A percentile compares a stretch with the other conserved stretches of the same genome.
These are phyloP conservation scores for Fusarium beomiforme DNA, from an alignment of 2,329 filamentous ascomycete genomes.

Conservation along the genomic window DNA sequence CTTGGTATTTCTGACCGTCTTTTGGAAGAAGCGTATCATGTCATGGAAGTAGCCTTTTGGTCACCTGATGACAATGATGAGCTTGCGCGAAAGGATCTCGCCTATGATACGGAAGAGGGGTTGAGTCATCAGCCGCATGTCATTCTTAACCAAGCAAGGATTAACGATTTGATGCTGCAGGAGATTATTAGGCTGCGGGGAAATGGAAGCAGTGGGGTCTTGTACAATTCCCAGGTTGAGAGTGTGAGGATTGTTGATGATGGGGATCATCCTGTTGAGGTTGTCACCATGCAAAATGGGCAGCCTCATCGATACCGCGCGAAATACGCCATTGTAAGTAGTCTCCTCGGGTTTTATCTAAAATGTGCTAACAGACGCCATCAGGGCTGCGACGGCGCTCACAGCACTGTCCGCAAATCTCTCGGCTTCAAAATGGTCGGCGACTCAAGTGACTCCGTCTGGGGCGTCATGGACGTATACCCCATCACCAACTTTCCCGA, in stretches of 20 bases:
- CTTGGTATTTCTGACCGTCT: slow-evolving; percentile 72
- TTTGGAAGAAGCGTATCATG: slow-evolving; percentile 73
- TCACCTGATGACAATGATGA: slow-evolving; percentile 69
- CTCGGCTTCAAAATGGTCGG: slow-evolving; percentile 41
- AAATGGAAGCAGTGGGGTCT: not conserved
- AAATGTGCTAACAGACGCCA: accelerated
- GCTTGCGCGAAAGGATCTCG: slow-evolving; percentile 67
- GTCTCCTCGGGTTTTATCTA: accelerated
- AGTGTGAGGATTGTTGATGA: slow-evolving; percentile 6
- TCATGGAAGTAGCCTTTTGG: slow-evolving; percentile 69
- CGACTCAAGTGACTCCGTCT: slow-evolving; percentile 43
- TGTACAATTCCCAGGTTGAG: slow-evolving; percentile 31
- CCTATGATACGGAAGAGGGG: slow-evolving; percentile 70
- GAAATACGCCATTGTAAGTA: slow-evolving; percentile 34
- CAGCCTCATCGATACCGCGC: slow-evolving; percentile 5
- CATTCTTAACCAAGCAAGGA: slow-evolving; percentile 62
- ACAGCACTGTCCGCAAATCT: slow-evolving; percentile 38
- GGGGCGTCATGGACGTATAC: slow-evolving; percentile 43
- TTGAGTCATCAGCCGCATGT: slow-evolving; percentile 72
- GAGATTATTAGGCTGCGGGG: slow-evolving; percentile 18
- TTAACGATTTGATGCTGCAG: slow-evolving; percentile 33
- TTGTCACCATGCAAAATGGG: not conserved
- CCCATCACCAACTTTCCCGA: slow-evolving; percentile 44
- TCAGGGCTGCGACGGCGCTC: slow-evolving; percentile 37
- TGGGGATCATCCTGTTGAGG: slow-evolving; percentile 18